Evolutionary conservation across 257 asterid species (phyloP), one percentile per base, ranked within the genome.

Genomic region (Echium plantagineum): DNA sequence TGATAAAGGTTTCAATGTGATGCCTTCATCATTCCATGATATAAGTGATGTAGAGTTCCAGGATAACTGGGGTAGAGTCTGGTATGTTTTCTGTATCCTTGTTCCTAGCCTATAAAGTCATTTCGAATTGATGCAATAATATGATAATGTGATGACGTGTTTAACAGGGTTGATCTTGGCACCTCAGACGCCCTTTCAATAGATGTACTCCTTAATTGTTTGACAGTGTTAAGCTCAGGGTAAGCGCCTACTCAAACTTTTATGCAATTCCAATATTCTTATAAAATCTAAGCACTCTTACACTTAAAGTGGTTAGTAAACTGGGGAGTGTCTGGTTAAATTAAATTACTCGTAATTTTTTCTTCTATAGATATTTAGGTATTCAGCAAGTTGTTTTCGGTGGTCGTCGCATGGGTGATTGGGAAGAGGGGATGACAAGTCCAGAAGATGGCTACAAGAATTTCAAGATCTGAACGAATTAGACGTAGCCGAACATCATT

Each of bases 401-500:
- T 20, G 97, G 95, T 38, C 81, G 80, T 6, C 64, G 75, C 35
- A 69, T 90, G 80, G 94, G 95, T 47, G 96, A 90, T 73, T 90
- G 97, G 96, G 98, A 90, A 77, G 96, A 90, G 58, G 98, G 95
- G 60, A 90, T 90, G 98, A 87, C 84, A 2, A 79, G 77, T 56
- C 68, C 93, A 48, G 95, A 82, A 6, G 72, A 69, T 57, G 98
- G 98, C n/a, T 90, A 87, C 76, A 90, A 82, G 69, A 81, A 78
- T 73, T 90, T 90, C 76, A 83, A 87, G 73, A 85, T 87, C 64
- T 90, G 85, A 85, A 57, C 17, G 12, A 35, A 35, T 13, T 8
- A 31, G 38, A 31, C 3, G 38, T 31, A 31, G 38, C 8, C 6
- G 38, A 31, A 38, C 9, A 38, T 9, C 48, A 38, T 38, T 38